phyloP scores from a whole-genome alignment of 164 flowering plant species.

The Tetracentron sinense region DNA sequence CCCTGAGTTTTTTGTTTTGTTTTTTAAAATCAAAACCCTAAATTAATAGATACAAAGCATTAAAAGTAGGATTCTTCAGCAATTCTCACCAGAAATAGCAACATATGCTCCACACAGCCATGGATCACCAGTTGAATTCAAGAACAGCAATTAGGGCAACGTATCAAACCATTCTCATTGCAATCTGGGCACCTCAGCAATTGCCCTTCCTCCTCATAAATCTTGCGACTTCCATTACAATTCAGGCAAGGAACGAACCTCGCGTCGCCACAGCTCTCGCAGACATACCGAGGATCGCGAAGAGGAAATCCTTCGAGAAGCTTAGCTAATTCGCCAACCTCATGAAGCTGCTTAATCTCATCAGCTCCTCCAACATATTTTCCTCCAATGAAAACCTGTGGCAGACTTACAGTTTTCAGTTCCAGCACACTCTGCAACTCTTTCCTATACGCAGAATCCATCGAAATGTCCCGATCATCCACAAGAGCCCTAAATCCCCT shows the following conservation, averaged over 20 bases:
- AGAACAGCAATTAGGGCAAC: constrained; percentile 72
- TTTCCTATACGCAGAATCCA: constrained; percentile 67
- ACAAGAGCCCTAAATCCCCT: constrained; percentile 67
- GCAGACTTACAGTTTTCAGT: constrained; percentile 50
- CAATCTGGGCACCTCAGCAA: constrained; percentile 59
- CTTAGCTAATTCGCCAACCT: constrained; percentile 66
- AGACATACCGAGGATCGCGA: constrained; percentile 33
- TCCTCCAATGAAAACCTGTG: constrained; percentile 77
- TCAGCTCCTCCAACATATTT: constrained; percentile 77
- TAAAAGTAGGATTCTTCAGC: neutral
- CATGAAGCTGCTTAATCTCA: constrained; percentile 66
- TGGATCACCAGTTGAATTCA: constrained; percentile 14
- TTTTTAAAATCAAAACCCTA: neutral
- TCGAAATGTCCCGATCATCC: constrained; percentile 87
- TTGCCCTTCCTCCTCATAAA: constrained; percentile 58
- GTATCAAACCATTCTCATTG: constrained; percentile 86
- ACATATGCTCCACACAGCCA: neutral
- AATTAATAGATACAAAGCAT: neutral
- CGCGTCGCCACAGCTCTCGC: constrained; percentile 78
- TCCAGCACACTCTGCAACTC: constrained; percentile 54
- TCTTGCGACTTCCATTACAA: constrained; percentile 80
- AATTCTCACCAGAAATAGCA: constrained; percentile 3
- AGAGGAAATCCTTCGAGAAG: constrained; percentile 59
- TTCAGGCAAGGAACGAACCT: constrained; percentile 75
- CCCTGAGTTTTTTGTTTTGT: constrained; percentile 1